Evolutionary conservation across 2,329 filamentous ascomycete species (phyloP).

Genomic region (Aspergillus niger): DNA sequence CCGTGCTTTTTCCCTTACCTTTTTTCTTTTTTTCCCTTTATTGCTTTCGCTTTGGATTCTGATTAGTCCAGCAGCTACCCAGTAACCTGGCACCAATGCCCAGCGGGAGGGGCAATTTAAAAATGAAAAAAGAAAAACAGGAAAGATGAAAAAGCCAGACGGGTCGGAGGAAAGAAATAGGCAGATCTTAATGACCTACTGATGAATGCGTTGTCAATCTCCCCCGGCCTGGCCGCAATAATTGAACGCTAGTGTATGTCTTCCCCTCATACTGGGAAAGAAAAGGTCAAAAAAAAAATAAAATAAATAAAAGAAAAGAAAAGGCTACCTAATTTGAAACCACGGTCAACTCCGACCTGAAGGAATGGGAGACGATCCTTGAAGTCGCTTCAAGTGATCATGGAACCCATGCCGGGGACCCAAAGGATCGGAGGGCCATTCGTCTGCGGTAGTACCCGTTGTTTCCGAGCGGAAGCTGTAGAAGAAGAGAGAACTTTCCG

Average conservation of each 20-base stretch:
- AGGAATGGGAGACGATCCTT: not conserved
- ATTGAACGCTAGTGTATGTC: conserved; percentile 1
- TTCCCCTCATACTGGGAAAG: not conserved
- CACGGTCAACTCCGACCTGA: not conserved
- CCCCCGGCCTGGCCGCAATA: not conserved
- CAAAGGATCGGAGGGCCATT: not conserved
- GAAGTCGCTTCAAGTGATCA: not conserved
- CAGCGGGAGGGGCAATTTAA: not conserved
- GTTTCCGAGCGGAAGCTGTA: conserved; percentile 12
- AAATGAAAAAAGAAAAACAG: not conserved
- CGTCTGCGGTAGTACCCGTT: conserved; percentile 9
- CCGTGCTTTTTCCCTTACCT: conserved; percentile 17
- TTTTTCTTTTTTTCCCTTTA: not conserved
- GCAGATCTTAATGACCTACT: not conserved
- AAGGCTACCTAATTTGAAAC: not conserved
- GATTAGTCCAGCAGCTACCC: not conserved
- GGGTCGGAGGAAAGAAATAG: not conserved
- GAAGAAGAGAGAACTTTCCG: conserved; percentile 18
- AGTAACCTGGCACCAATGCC: not conserved
- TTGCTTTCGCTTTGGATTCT: not conserved
- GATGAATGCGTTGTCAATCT: conserved; percentile 3
- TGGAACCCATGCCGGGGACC: not conserved
- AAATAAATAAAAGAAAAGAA: too few species aligned
- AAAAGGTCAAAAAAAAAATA: too few species aligned
- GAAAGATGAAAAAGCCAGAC: not conserved